A percentile compares a stretch with the other conserved stretches of the same genome.
Evolutionary conservation across 345 rosid species (phyloP).

Genomic region (Eucalyptus cloeziana): DNA sequence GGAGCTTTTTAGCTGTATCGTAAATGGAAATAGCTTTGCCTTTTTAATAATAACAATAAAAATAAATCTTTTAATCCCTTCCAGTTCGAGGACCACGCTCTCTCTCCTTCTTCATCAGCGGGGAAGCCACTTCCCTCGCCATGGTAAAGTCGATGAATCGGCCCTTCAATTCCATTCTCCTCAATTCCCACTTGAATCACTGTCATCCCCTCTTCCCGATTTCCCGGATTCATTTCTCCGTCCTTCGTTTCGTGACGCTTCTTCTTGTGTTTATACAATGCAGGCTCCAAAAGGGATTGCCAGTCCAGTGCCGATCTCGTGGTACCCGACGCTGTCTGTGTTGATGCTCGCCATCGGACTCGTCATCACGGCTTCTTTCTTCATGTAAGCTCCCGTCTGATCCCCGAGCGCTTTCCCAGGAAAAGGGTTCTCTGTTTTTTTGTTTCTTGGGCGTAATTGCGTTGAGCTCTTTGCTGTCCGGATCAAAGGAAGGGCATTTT

Average conservation of each 20-base stretch:
- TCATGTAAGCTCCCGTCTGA: constrained; percentile 49
- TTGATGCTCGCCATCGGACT: constrained; percentile 62
- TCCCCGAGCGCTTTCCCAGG: not conserved
- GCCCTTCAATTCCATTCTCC: not conserved
- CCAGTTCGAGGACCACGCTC: not conserved
- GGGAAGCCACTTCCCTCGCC: not conserved
- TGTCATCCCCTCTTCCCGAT: not conserved
- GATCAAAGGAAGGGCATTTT: not conserved
- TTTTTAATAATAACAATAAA: too few species aligned
- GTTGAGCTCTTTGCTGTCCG: not conserved
- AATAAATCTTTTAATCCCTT: not conserved
- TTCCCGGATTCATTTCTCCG: not conserved
- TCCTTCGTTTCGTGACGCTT: not conserved
- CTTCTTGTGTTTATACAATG: not conserved
- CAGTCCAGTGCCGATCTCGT: constrained; percentile 62
- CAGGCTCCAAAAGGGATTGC: constrained; percentile 55
- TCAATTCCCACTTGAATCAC: not conserved
- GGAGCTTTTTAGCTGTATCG: not conserved
- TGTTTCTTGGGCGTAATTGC: not conserved
- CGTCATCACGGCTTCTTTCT: constrained; percentile 61
- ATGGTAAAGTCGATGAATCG: not conserved
- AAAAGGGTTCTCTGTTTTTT: not conserved
- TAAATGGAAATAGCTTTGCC: not conserved
- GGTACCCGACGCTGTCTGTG: constrained; percentile 57
- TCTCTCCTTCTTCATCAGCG: not conserved